Evolutionary conservation across 306 rosid genomes (phyloP), one percentile per base, ranked within the genome.

Genomic region (Boehmeria nivea): DNA sequence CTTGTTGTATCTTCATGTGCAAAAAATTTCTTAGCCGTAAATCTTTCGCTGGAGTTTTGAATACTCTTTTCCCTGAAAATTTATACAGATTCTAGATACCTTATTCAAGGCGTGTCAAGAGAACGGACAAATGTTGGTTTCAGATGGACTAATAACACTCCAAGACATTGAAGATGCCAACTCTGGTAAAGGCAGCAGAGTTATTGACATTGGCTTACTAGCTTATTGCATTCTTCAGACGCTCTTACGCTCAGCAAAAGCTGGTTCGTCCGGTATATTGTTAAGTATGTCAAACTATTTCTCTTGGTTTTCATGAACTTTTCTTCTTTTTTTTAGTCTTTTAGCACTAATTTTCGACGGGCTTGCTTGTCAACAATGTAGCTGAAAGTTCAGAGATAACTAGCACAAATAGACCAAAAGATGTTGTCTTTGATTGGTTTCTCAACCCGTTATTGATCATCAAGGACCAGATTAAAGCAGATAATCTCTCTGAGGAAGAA

Each of bases 381-480:
- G 99, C 54, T 59, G 88, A 93, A 66, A 65, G 66, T 33, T 85
- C 80, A n/a, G 96, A 93, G 73, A 57, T 93, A 40, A 83, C 85
- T 13, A 72, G 79, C 75, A 50, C 89, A 26, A 83, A 87, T 75
- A 73, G 99, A 68, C 94, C 99, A 13, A 81, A 83, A 46, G 99
- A 83, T 38, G 62, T 49, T 0, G 59, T 87, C 53, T 87, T 79
- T 55, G 99, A 93, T 17, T 93, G 99, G 99, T 93, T 93, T 76
- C 61, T 93, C 48, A 69, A 76, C 60, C 99, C 99, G 0, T 83
- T 87, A 52, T 66, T 87, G 86, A 82, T 87, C 50, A 81, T 93
- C 56, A 87, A 81, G 71, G 99, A 93, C 6, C 99, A 93, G 81
- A 81, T 93, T 58, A 81, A 56, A 77, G 99, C 99, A 18, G 89